A percentile compares a stretch with the other conserved stretches of the same genome.
Conservation (phyloP, 257 asterid genomes). For the Thymus mandschuricus region DNA sequence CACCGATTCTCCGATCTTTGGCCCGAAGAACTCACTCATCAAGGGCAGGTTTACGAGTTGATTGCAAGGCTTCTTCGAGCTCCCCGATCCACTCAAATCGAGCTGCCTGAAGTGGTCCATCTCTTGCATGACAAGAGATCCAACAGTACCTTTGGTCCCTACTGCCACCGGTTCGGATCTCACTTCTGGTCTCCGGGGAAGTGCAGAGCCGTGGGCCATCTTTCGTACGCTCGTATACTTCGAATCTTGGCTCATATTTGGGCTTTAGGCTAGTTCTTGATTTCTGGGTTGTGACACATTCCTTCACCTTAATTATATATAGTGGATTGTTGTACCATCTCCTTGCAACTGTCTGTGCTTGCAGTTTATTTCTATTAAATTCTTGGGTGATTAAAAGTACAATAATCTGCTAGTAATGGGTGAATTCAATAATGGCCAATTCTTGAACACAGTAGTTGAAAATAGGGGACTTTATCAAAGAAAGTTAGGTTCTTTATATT, state of each 20-base stretch:
- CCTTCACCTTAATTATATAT: conserved; percentile 32
- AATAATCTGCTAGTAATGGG: conserved; percentile 3
- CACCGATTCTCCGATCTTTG: conserved; percentile 31
- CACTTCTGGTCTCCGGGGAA: conserved; percentile 34
- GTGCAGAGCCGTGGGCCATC: not conserved
- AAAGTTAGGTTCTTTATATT: too few species aligned
- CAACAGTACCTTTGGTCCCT: conserved; percentile 51
- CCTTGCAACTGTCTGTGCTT: conserved; percentile 40
- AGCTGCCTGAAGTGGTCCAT: conserved; percentile 43
- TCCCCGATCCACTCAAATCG: conserved; percentile 16
- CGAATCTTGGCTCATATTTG: conserved; percentile 15
- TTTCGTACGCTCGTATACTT: too few species aligned
- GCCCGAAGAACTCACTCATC: conserved; percentile 20
- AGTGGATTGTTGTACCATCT: conserved; percentile 10
- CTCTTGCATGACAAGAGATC: conserved; percentile 54
- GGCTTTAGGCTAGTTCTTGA: conserved; percentile 2
- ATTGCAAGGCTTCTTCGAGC: conserved; percentile 22
- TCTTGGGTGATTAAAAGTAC: conserved; percentile 12
- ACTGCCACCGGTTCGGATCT: conserved; percentile 41
- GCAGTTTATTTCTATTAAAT: conserved; percentile 23
- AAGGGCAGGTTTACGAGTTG: conserved; percentile 23
- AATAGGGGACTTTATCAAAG: too few species aligned
- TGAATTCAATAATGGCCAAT: conserved; percentile 8
- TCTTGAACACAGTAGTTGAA: conserved; percentile 14
- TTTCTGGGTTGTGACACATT: conserved; percentile 12